These are phyloP conservation scores for Tolypocladium endophyticum DNA, from an alignment of 2,329 filamentous ascomycete genomes.

Conservation along the genomic window DNA sequence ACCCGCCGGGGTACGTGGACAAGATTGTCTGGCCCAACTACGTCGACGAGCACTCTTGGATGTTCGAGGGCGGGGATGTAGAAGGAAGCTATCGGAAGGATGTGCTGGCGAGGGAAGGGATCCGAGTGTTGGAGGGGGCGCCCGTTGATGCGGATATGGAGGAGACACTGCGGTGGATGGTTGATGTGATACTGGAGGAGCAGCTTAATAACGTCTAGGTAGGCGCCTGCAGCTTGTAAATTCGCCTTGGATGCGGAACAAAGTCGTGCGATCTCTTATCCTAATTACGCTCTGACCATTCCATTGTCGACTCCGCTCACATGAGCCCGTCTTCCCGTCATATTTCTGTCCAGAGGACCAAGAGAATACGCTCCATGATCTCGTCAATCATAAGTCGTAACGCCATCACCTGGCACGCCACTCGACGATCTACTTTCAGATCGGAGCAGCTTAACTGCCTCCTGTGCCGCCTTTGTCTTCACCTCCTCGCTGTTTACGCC, in stretches of 20 bases:
- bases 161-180: conserved; percentile 56
- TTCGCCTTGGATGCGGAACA: neutral
- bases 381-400: neutral
- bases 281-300: too few species aligned
- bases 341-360: neutral
- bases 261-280: neutral
- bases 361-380: too few species aligned
- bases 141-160: conserved; percentile 47
- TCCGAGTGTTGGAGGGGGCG: conserved; percentile 36
- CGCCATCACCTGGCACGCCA: neutral
- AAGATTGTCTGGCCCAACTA: conserved; percentile 95
- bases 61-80: conserved; percentile 64
- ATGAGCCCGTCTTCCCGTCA: neutral
- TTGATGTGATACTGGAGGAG: conserved; percentile 45
- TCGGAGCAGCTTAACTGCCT: conserved; percentile 30
- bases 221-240: neutral
- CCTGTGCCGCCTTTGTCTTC: conserved; percentile 43
- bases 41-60: conserved; percentile 65
- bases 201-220: conserved; percentile 20
- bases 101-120: conserved; percentile 31
- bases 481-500: conserved; percentile 41
- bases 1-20: conserved; percentile 91
- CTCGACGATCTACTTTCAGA: conserved; percentile 5
- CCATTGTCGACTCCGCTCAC: neutral
- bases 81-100: conserved; percentile 41